Evolutionary conservation across 306 rosid genomes (phyloP), one percentile per base, ranked within the genome.

Genomic region (Lathyrus tuberosus): DNA sequence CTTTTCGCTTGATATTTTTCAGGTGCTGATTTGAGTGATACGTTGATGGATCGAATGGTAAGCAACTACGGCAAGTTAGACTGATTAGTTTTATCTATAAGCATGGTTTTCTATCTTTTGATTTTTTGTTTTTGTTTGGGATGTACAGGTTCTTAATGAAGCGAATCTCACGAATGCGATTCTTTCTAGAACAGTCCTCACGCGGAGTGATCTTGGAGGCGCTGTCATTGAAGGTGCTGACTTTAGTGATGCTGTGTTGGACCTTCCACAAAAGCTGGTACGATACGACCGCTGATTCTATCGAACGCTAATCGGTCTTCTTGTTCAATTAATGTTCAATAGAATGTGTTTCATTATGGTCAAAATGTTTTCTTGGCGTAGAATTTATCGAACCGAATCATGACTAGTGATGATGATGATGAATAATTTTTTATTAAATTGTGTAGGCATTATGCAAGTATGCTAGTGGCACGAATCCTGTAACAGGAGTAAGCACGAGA

Each of bases 21-120:
- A 90, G 94, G 96, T 40, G 97, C 96, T 0, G 97, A 90, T 85
- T 87, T 90, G 51, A 94, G 98, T 63, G 98, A 94, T 72, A 88
- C 97, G 15, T 62, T 94, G 92, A 94, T 90, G 98, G 96, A 94
- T 84, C 96, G 98, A 17, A 90, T 94, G 98, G 97, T 90, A 90
- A 85, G 26, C 61, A 47, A 5, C 4, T 15, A n/a, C 69, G 42
- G 31, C 43, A 64, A 67, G 10, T 43, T 48, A 60, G 61, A 13
- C 35, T 17, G 10, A 62, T 63, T 11, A 20, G 28, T 60, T 53
- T 62, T 31, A 43, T 65, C 10, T 0, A 3, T 26, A 65, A 8
- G 7, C 59, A 22, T 18, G 15, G 48, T 20, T 51, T 42, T 8
- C 30, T 31, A 17, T 5, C 49, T 4, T 11, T 56, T 20, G 30